A percentile compares a stretch with the other conserved stretches of the same genome.
Conservation (phyloP, 805 yeast genomes). For the Lachancea kluyveri region DNA sequence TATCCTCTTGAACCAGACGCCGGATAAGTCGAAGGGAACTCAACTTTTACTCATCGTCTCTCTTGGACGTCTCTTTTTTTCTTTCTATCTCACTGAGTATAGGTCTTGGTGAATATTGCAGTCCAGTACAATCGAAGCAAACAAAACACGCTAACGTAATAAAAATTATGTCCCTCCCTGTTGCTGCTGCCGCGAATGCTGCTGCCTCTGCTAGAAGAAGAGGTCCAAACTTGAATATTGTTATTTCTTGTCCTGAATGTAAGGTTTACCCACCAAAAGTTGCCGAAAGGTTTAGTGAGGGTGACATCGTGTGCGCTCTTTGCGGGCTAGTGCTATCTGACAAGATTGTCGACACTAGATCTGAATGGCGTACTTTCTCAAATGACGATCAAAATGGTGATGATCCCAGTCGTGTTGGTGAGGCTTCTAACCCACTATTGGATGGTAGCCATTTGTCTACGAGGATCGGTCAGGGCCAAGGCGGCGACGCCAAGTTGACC, state of each 20-base stretch:
- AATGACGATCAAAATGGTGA: conserved; percentile 98
- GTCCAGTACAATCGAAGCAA: no score
- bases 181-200: conserved; percentile 12
- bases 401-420: conserved; percentile 99
- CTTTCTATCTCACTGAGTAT: no score
- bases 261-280: conserved; percentile 92
- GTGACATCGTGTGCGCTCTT: conserved; percentile 96
- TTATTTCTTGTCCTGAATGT: conserved; percentile 92
- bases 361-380: conserved; percentile 98
- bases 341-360: conserved; percentile 86
- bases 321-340: conserved; percentile 94
- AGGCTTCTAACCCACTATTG: conserved; percentile 85
- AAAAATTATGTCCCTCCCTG: conserved; percentile 8
- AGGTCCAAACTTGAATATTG: conserved; percentile 84
- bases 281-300: conserved; percentile 92
- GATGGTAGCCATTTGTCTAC: conserved; percentile 91
- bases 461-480: conserved; percentile 81
- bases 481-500: conserved; percentile 82
- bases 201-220: conserved; percentile 21
- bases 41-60: no score
- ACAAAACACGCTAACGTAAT: not conserved
- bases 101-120: no score
- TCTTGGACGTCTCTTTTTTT: no score
- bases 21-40: no score
- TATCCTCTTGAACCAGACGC: no score